Base-by-base conservation (phyloP, 2,329 filamentous ascomycete species). In the Alternaria incomplexa region DNA sequence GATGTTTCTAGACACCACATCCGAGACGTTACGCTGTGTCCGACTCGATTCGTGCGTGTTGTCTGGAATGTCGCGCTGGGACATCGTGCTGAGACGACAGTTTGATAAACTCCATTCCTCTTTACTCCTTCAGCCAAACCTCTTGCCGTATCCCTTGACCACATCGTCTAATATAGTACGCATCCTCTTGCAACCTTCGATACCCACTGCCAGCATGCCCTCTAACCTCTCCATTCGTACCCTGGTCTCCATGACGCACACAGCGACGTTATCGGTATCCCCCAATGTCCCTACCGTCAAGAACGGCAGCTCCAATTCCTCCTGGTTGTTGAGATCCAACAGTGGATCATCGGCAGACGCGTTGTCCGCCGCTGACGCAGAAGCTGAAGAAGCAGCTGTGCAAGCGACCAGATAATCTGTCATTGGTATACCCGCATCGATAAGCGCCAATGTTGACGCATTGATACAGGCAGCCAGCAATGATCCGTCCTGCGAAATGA, bases 341-440 rank as follows among this genome's bases (percentile, higher is more conserved):
- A 96, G 80, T 3, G 93, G 93, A 73, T 96, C 93, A 11, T 91
- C 91, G 4, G 77, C 79, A 62, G 92, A 91, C 73, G 91, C 90
- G 59, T 87, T 88, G 63, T 85, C 83, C 2, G 63, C 75, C 5
- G 72, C 71, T 9, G 66, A 67, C 0, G 88, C 87, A n/a, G 65
- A 68, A 0, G 89, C 89, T 0, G 91, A 93, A 13, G 90, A 92
- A 5, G 94, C 96, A 0, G 93, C 92, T 1, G 94, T 97, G 81
- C 93, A 96, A 6, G 94, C 93, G 22, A 90, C 89, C 3, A 98
- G 87, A 77, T 97, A 96, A 77, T 97, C 93, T 3, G 90, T 89
- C 94, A 98, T 97, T 23, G 96, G 96, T 20, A 99, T 91, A 56
- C 96, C 96, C 1, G 96, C 96, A 77, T 99, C 96, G 65, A 98